Conservation (phyloP, 352 stramenopile species). For the Pythium grandisporangium region DNA sequence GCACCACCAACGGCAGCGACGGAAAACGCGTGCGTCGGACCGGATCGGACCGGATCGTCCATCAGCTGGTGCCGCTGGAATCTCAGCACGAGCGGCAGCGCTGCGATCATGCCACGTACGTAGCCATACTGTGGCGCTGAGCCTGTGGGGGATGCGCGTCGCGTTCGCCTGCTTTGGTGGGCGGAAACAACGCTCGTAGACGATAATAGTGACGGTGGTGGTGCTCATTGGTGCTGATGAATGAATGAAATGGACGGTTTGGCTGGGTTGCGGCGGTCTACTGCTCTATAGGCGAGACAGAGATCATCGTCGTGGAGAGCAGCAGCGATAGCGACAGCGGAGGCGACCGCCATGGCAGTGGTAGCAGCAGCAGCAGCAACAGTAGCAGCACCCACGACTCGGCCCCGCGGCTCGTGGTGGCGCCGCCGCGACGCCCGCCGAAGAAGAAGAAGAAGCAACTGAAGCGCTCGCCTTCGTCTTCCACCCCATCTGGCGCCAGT, state of each 20-base stretch:
- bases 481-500: no score
- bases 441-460: slow-evolving; percentile 4
- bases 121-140: no score
- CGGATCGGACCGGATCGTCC: not conserved
- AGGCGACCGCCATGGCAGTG: no score
- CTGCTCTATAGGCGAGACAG: not conserved
- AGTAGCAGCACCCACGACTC: not conserved
- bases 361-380: not conserved
- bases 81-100: no score
- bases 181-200: not conserved
- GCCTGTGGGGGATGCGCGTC: no score
- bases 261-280: no score
- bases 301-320: slow-evolving; percentile 8
- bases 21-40: not conserved
- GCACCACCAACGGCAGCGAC: not conserved
- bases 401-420: not conserved
- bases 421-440: not conserved
- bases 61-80: not conserved
- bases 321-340: slow-evolving; percentile 11
- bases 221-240: not conserved
- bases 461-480: slow-evolving; percentile 3
- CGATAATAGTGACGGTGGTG: not conserved
- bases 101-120: not conserved
- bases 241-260: no score
- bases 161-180: no score